Evolutionary conservation across 2,329 filamentous ascomycete species (phyloP).

Genomic region (Nemania sp.): DNA sequence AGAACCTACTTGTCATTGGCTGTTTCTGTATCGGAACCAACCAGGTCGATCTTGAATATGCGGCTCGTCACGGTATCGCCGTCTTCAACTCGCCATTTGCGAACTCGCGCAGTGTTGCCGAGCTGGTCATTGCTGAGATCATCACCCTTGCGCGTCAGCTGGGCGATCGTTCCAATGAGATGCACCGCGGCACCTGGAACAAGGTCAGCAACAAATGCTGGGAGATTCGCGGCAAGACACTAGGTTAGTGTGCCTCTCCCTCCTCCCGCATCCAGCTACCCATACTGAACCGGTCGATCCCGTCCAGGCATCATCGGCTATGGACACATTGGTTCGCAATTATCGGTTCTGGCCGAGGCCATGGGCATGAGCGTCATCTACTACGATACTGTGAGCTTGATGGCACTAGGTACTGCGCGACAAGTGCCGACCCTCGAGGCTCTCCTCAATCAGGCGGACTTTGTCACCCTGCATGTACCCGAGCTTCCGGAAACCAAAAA

Average conservation of each 20-base stretch:
- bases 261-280: neutral
- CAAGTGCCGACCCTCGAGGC: constrained; percentile 80
- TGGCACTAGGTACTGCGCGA: constrained; percentile 86
- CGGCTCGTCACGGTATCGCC: constrained; percentile 83
- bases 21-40: constrained; percentile 99
- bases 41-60: constrained; percentile 85
- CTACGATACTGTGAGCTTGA: constrained; percentile 92
- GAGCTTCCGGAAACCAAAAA: constrained; percentile 91
- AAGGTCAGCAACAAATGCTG: constrained; percentile 97
- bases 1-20: constrained; percentile 92
- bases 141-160: constrained; percentile 90
- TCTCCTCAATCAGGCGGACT: constrained; percentile 81
- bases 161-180: constrained; percentile 88
- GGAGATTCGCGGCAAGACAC: constrained; percentile 97
- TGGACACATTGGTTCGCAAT: constrained; percentile 93
- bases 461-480: constrained; percentile 92
- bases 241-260: constrained; percentile 59
- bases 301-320: constrained; percentile 85
- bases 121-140: constrained; percentile 93
- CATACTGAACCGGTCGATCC: constrained; percentile 13
- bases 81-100: constrained; percentile 99
- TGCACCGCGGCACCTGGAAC: constrained; percentile 96
- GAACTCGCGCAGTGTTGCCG: constrained; percentile 95
- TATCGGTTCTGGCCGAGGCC: constrained; percentile 92
- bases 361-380: constrained; percentile 99